Percentiles rank a stretch among this genome's conserved stretches.
Evolutionary conservation across 306 rosid species (phyloP).

Genomic region (Nissolia schottii): DNA sequence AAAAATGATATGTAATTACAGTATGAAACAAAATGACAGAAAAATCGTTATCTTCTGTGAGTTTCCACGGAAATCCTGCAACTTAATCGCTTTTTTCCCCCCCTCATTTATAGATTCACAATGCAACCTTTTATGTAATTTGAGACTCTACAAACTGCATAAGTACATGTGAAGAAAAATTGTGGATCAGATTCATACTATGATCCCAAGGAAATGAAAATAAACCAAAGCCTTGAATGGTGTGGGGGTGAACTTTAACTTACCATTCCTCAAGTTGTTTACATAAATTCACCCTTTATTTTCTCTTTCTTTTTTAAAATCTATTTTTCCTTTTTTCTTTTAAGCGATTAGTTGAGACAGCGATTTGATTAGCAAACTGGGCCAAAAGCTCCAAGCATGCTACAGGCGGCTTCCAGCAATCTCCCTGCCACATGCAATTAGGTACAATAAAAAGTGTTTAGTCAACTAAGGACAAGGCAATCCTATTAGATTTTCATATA

Average conservation of each 20-base stretch:
- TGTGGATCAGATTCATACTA: background rate
- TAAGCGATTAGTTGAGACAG: constrained; percentile 44
- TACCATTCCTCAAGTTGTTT: constrained; percentile 58
- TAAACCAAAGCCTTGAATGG: background rate
- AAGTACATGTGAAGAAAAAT: constrained; percentile 13
- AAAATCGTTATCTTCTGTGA: constrained; percentile 39
- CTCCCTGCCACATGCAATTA: constrained; percentile 60
- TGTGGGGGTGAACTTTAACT: constrained; percentile 24
- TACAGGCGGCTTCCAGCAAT: constrained; percentile 75
- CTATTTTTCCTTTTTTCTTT: background rate
- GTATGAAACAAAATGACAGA: constrained; percentile 54
- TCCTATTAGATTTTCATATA: constrained; percentile 1
- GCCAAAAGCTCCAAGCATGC: constrained; percentile 77
- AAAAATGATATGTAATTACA: constrained; percentile 67
- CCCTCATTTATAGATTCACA: constrained; percentile 35
- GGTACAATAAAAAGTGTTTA: constrained; percentile 27
- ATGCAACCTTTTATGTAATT: constrained; percentile 45
- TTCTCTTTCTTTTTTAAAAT: background rate
- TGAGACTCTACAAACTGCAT: constrained; percentile 61
- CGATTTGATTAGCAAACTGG: constrained; percentile 49
- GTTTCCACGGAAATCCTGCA: constrained; percentile 34
- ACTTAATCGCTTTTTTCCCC: constrained; percentile 47
- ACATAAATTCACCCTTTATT: constrained; percentile 44
- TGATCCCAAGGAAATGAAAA: background rate
- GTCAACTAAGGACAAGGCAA: constrained; percentile 35